These are phyloP conservation scores for Besnoitia besnoiti DNA, from an alignment of 169 alveolate species.

Conservation along the genomic window DNA sequence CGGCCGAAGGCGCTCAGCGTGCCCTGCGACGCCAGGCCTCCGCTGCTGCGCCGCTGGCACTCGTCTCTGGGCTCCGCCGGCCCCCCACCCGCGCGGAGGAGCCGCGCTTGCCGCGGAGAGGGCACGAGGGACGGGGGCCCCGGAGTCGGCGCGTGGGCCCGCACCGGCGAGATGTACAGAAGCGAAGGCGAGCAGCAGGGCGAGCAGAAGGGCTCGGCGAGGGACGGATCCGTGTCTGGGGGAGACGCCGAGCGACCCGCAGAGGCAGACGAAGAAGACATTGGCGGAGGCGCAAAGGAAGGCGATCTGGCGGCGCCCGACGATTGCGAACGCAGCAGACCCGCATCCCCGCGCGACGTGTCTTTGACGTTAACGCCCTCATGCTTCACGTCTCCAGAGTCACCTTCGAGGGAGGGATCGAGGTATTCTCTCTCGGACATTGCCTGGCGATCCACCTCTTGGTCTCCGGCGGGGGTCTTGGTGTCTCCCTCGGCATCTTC, in stretches of 20 bases:
- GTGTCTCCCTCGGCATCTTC: too few relatives aligned
- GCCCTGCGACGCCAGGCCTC: not conserved
- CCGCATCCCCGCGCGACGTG: too few relatives aligned
- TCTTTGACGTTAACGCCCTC: too few relatives aligned
- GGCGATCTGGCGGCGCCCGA: too few relatives aligned
- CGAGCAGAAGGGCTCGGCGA: not conserved
- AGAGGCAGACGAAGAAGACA: not conserved
- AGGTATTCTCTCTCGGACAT: too few relatives aligned
- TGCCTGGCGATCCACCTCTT: too few relatives aligned
- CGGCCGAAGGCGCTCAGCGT: not conserved
- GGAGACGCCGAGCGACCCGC: not conserved
- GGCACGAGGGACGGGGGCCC: not conserved
- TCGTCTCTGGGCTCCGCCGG: too few relatives aligned
- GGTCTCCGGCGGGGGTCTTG: too few relatives aligned
- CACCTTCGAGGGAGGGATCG: too few relatives aligned
- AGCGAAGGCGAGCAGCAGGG: not conserved
- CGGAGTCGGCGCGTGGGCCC: not conserved
- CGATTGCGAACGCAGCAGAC: too few relatives aligned
- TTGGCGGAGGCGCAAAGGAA: not conserved
- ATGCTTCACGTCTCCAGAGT: too few relatives aligned
- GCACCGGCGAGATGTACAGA: not conserved
- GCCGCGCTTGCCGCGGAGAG: not conserved
- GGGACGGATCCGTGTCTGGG: too few relatives aligned
- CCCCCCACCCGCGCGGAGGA: not conserved
- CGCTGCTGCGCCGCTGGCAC: not conserved